These are phyloP conservation scores for Linum trigynum DNA, from an alignment of 345 rosid genomes.

Conservation along the genomic window DNA sequence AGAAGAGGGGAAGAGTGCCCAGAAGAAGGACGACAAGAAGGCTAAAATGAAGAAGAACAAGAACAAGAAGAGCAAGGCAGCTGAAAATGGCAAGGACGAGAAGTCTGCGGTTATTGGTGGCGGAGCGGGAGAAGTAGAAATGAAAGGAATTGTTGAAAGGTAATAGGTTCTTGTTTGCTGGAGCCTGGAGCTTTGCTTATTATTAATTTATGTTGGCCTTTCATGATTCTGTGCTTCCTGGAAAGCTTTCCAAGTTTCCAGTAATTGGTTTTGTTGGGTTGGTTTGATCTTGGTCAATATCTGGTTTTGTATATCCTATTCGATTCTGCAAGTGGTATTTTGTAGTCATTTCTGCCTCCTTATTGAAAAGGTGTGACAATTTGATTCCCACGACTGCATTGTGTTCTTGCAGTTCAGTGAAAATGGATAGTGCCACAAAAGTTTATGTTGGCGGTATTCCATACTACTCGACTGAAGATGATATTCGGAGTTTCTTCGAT, in stretches of 20 bases:
- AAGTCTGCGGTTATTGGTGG: slow-evolving; percentile 6
- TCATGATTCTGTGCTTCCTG: neutral
- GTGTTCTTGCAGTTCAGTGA: slow-evolving; percentile 39
- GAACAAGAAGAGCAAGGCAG: slow-evolving; percentile 18
- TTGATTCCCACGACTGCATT: neutral
- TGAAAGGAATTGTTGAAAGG: slow-evolving; percentile 10
- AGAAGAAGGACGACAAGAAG: slow-evolving; percentile 5
- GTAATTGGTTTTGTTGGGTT: neutral
- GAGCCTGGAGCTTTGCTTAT: neutral
- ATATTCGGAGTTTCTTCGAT: slow-evolving; percentile 73
- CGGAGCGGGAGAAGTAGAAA: slow-evolving; percentile 7
- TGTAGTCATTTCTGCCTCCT: neutral
- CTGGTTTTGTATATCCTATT: neutral
- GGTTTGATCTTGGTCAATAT: neutral
- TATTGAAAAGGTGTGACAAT: neutral
- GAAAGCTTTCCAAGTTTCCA: neutral
- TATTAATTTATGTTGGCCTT: neutral
- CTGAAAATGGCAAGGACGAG: slow-evolving; percentile 8
- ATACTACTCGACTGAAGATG: slow-evolving; percentile 71
- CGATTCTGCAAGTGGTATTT: neutral
- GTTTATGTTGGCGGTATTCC: slow-evolving; percentile 92
- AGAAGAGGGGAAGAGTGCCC: neutral
- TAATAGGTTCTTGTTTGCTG: neutral
- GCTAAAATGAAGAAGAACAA: slow-evolving; percentile 15
- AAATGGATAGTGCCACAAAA: slow-evolving; percentile 39